Percentiles rank a stretch among this genome's conserved stretches.
These are phyloP conservation scores for Tanozyma kutaoensis DNA, from an alignment of 805 yeast species.

Conservation along the genomic window DNA sequence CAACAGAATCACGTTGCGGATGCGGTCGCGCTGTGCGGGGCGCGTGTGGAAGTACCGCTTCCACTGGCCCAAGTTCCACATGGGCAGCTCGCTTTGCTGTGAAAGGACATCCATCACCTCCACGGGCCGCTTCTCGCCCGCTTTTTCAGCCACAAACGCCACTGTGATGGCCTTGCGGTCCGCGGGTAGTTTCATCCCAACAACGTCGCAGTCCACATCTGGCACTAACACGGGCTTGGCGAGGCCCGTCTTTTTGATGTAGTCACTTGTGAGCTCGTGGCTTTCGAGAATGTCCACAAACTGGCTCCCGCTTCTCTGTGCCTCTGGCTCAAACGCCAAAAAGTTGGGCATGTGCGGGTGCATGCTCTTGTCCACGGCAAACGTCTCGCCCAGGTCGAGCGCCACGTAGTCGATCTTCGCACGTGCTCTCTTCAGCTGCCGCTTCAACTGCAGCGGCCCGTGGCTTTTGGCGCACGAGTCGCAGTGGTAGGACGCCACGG, in stretches of 20 bases:
- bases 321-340: constrained; percentile 6
- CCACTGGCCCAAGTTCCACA: constrained; percentile 69
- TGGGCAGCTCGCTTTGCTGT: constrained; percentile 48
- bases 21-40: constrained; percentile 39
- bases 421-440: constrained; percentile 40
- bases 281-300: constrained; percentile 18
- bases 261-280: constrained; percentile 18
- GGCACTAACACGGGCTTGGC: constrained; percentile 35
- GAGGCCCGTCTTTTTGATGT: constrained; percentile 19
- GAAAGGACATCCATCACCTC: constrained; percentile 88
- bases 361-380: constrained; percentile 29
- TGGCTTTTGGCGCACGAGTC: constrained; percentile 23
- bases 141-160: constrained; percentile 36
- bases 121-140: constrained; percentile 51
- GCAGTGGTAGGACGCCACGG: constrained; percentile 43
- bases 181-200: constrained; percentile 44
- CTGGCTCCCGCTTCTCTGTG: constrained; percentile 1
- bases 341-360: constrained; percentile 37
- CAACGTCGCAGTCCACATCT: constrained; percentile 8
- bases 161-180: constrained; percentile 30
- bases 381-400: constrained; percentile 56
- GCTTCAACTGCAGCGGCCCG: constrained; percentile 37
- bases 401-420: constrained; percentile 67
- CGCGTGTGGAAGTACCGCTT: constrained; percentile 46
- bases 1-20: constrained; percentile 68